A percentile compares a stretch with the other conserved stretches of the same genome.
Conservation (phyloP, 164 flowering plant genomes). For the Aristolochia contorta region DNA sequence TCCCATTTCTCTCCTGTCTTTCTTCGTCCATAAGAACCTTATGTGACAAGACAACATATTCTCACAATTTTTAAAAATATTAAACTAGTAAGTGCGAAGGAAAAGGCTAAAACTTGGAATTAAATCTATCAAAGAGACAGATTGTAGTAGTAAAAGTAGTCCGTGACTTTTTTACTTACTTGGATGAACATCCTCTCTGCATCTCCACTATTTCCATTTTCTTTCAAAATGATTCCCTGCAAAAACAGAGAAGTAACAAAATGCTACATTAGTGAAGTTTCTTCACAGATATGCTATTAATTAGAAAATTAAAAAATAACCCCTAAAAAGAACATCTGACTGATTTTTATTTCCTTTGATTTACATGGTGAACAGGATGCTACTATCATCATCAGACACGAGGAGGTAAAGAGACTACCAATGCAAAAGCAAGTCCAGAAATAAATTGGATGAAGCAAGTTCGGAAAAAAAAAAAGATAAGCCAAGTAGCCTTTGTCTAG, state of each 20-base stretch:
- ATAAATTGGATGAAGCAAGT: too few species aligned
- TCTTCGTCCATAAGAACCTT: too few species aligned
- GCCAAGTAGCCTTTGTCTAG: too few species aligned
- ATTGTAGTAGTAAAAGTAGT: neutral
- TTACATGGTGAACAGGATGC: too few species aligned
- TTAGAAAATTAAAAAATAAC: neutral
- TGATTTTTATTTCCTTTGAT: too few species aligned
- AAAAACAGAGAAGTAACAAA: slow-evolving; percentile 2
- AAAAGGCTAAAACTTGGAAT: neutral
- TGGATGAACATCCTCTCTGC: slow-evolving; percentile 99
- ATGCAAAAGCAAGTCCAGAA: too few species aligned
- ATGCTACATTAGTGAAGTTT: neutral
- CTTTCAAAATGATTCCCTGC: slow-evolving; percentile 88
- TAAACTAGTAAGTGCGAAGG: neutral
- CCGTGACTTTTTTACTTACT: slow-evolving; percentile 32
- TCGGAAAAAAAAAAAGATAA: too few species aligned
- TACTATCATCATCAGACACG: too few species aligned
- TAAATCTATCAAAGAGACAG: too few species aligned
- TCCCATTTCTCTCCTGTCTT: too few species aligned
- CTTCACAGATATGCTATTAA: neutral
- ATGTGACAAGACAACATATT: neutral
- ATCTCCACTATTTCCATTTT: slow-evolving; percentile 71
- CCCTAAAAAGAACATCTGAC: too few species aligned
- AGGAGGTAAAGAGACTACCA: too few species aligned
- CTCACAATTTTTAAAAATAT: neutral